Conservation (phyloP, 495 filamentous ascomycete species). For the Amniculicola lignicola region DNA sequence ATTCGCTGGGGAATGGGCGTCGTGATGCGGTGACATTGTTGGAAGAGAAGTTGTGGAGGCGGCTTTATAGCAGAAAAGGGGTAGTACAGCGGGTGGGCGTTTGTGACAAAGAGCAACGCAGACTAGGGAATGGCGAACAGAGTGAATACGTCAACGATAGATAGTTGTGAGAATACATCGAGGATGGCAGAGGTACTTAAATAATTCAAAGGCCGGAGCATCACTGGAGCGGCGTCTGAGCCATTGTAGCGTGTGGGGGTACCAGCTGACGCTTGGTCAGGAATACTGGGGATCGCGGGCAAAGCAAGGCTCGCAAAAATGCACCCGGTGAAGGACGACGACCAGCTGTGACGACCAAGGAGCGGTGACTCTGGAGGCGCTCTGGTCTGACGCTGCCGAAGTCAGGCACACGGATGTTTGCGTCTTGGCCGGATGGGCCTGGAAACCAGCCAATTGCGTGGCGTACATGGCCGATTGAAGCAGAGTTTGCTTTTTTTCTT, state of each 20-base stretch:
- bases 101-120: slow-evolving; percentile 23
- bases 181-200: slow-evolving; percentile 28
- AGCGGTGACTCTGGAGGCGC: slow-evolving; percentile 34
- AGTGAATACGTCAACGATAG: slow-evolving; percentile 31
- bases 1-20: slow-evolving; percentile 25
- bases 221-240: neutral
- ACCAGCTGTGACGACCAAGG: slow-evolving; percentile 27
- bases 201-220: slow-evolving; percentile 28
- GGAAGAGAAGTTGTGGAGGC: neutral
- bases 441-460: slow-evolving; percentile 5
- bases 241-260: slow-evolving; percentile 33
- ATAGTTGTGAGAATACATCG: slow-evolving; percentile 6
- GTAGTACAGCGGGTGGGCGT: neutral
- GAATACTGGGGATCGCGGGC: slow-evolving; percentile 17
- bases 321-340: slow-evolving; percentile 26
- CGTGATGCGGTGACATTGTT: slow-evolving; percentile 34
- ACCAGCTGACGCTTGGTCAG: slow-evolving; percentile 32
- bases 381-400: slow-evolving; percentile 30
- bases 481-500: slow-evolving; percentile 26
- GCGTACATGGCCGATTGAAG: slow-evolving; percentile 16
- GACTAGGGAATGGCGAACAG: slow-evolving; percentile 9
- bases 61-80: slow-evolving; percentile 18
- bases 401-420: slow-evolving; percentile 32
- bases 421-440: slow-evolving; percentile 4
- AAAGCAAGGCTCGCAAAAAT: slow-evolving; percentile 27